Base-by-base conservation (phyloP, 78 protist genomes). In the Chrysochromulina parva region DNA sequence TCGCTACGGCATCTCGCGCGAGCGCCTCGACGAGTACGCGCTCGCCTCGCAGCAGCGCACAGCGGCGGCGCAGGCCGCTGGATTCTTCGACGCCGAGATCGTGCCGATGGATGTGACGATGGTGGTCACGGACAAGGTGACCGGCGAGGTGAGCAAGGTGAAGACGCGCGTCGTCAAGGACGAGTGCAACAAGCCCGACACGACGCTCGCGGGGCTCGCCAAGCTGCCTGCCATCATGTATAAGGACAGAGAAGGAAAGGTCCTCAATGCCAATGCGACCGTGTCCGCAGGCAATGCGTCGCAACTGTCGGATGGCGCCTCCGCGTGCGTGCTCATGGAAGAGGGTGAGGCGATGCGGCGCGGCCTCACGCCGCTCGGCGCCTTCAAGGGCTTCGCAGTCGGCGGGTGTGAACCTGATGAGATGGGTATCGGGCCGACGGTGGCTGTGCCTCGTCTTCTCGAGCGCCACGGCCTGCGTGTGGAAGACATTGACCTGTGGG, bases 1-100 rank as follows among this genome's bases (percentile, higher is more conserved):
- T 2, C 85, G 87, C 28, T 57, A 67, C 78, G 48, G 71, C 19
- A 28, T 90, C 66, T 60, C 92, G n/a, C 88, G 92, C 47, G 67
- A 76, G n/a, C 24, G 22, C 20, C 76, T 62, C 62, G 92, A 80
- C 87, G 91, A 3, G 55, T 82, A 74, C 66, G 13, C 92, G 28
- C 50, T 90, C 52, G 24, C 13, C 22, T 84, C 88, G 71, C 88
- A 84, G 69, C 38, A 3, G 53, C 65, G 88, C 55, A 84, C 88
- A 0, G 62, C 67, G 38, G 62, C 62, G 62, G 62, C 62, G 78
- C 78, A 74, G 84, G 55, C 26, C 10, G 58, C 58, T 11, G 84
- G 84, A 22, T 1, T 3, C 2, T 74, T 74, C 19, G 22, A 38
- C n/a, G 84, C 3, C 26, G 84, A 74, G 57, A 74, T 74, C 55